phyloP scores from a whole-genome alignment of 768 basidiomycete genomes.

The Chalciporus sphaerocephalus region DNA sequence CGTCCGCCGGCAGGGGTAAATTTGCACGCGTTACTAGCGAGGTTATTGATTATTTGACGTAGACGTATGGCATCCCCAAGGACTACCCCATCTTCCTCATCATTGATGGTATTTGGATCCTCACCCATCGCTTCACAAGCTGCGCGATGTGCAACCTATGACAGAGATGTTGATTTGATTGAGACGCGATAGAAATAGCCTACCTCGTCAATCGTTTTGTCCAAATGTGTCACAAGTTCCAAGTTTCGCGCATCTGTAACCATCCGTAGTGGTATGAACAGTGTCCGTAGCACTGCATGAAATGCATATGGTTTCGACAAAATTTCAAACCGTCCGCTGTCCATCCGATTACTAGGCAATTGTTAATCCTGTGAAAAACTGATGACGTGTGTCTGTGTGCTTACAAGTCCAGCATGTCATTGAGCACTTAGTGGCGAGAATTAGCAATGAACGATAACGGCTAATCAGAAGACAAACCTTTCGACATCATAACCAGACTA shows the following conservation, averaged over 20 bases:
- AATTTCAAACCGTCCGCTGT: conserved; percentile 79
- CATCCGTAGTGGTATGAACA: conserved; percentile 64
- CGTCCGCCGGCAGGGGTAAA: conserved; percentile 70
- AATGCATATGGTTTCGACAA: conserved; percentile 65
- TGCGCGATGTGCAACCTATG: conserved; percentile 55
- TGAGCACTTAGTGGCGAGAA: conserved; percentile 47
- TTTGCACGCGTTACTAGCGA: conserved; percentile 81
- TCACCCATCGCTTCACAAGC: conserved; percentile 59
- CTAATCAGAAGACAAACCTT: conserved; percentile 42
- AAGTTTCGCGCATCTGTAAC: conserved; percentile 65
- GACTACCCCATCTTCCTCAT: conserved; percentile 59
- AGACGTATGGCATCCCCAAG: conserved; percentile 81
- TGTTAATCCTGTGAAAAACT: conserved; percentile 4
- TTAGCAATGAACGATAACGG: conserved; percentile 1
- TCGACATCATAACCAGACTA: conserved; percentile 84
- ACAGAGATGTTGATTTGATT: not conserved
- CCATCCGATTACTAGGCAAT: conserved; percentile 68
- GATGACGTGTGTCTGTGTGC: conserved; percentile 19
- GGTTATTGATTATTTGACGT: conserved; percentile 78
- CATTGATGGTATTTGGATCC: conserved; percentile 12
- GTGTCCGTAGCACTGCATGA: conserved; percentile 71
- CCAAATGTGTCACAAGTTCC: conserved; percentile 64
- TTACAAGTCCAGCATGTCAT: conserved; percentile 79
- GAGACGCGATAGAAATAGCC: not conserved
- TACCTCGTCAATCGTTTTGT: conserved; percentile 62